Base-by-base conservation (phyloP, 139 green algal genomes). In the Chlorella sp. region DNA sequence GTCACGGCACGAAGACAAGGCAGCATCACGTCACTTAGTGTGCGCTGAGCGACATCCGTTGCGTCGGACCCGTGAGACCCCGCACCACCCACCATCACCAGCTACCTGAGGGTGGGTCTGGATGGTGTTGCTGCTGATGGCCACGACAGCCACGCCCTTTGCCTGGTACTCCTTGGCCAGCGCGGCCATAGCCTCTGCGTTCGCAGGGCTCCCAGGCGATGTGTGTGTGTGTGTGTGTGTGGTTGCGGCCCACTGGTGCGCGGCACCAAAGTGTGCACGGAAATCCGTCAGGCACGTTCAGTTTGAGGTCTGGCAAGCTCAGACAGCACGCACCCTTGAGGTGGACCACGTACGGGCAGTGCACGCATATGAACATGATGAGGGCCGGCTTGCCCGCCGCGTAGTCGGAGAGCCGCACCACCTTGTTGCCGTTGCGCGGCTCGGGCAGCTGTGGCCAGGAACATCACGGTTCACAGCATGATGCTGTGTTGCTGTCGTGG, bases 361-460 rank as follows among this genome's bases (percentile, higher is more conserved):
- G 91, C 64, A 91, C 91, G 78, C 89, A 96, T 55, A 94, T 88
- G 67, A 94, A 92, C 78, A 90, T 88, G 26, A 96, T 66, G 6
- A 93, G 77, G 27, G 71, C 59, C 17, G 68, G 60, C 2, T 31
- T n/a, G 42, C 74, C 74, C n/a, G n/a, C n/a, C 62, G 63, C 33
- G 20, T 72, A 72, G 42, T 80, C 74, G 17, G 42, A 49, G 0
- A 71, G 35, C 2, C 14, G 14, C 24, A 71, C 65, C 20, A 26
- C 27, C 65, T 61, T 71, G 31, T n/a, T n/a, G 24, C 62, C 62
- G 4, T 35, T 67, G 4, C 10, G 10, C 2, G 62, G 62, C 27
- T 67, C 62, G 5, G 62, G 62, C n/a, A 67, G 30, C 62, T 67
- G 62, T n/a, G n/a, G n/a, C n/a, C n/a, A n/a, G n/a, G n/a, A n/a